Base-by-base conservation (phyloP, 176 grass and related monocot species). In the Bothriochloa decipiens region DNA sequence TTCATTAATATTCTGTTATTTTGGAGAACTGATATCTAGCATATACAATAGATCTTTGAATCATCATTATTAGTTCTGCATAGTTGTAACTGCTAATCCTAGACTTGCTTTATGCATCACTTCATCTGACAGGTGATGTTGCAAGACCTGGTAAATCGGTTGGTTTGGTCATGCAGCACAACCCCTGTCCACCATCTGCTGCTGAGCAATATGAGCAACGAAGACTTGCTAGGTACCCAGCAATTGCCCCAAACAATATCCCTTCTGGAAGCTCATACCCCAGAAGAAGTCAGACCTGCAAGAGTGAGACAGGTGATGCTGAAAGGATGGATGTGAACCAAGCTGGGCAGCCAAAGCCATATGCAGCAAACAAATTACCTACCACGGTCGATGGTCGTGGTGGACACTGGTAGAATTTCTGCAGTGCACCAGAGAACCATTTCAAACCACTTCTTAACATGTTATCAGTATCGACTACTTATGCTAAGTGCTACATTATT, bases 201-300 rank as follows among this genome's bases (percentile, higher is more conserved):
- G 36, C 82, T 0, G 87, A 94, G 29, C 69, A 88, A 74, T 94
- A 92, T 50, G 94, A 97, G 71, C 91, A 97, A 28, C 91, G 86
- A 82, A 93, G 87, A 65, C 65, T 69, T 35, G 50, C 78, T 64
- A 91, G 91, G 65, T 81, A 86, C 75, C 66, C 88, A 52, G 75
- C 68, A 74, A 66, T 82, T 40, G 80, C 75, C 83, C 74, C 89
- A 40, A 90, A 97, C n/a, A 79, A 65, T n/a, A 68, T 88, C 55
- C 81, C 91, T 86, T 87, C 86, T 8, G 84, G 88, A 74, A 79
- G 81, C 22, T 90, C 89, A 17, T 97, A 91, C 53, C 89, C 94
- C n/a, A 76, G 94, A 86, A 93, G 94, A 84, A 97, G 79, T 4
- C 91, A 92, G 36, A 94, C 87, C 58, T 97, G 89, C 78, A 97